These are phyloP conservation scores for Nidularia pulvinata DNA, from an alignment of 768 basidiomycete genomes.

Conservation along the genomic window DNA sequence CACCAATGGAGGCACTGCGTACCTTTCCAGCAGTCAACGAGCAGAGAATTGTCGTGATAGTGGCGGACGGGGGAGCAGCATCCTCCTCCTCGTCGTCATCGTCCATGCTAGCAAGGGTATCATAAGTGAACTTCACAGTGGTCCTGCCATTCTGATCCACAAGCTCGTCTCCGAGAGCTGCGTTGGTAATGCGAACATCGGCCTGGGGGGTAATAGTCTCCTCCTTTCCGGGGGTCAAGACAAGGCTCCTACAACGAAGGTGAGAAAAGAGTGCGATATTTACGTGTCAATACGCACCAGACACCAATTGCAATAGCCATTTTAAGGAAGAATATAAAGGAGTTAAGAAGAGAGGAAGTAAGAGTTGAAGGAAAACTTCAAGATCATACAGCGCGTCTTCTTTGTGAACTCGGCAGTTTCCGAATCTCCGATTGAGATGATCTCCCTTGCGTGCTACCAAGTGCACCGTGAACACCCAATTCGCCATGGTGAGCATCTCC, in stretches of 20 bases:
- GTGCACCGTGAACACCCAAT: slow-evolving; percentile 2
- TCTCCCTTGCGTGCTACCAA: not conserved
- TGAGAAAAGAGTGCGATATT: slow-evolving; percentile 1
- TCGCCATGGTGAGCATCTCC: slow-evolving; percentile 54
- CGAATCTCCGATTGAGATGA: slow-evolving; percentile 45
- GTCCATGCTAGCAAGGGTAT: slow-evolving; percentile 33
- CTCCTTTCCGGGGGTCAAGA: slow-evolving; percentile 56
- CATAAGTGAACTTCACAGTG: slow-evolving; percentile 67
- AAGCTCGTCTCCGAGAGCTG: slow-evolving; percentile 75
- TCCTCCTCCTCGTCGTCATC: slow-evolving; percentile 48
- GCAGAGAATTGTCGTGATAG: slow-evolving; percentile 62
- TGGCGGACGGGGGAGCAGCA: slow-evolving; percentile 20
- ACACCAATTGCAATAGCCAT: slow-evolving; percentile 67
- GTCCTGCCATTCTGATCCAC: slow-evolving; percentile 59
- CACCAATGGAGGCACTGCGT: slow-evolving; percentile 11
- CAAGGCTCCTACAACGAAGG: slow-evolving; percentile 51
- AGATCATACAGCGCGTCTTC: not conserved
- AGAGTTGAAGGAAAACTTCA: not conserved
- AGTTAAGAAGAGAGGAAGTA: slow-evolving; percentile 10
- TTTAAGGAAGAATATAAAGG: slow-evolving; percentile 10
- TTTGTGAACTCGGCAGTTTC: slow-evolving; percentile 11
- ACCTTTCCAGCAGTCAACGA: slow-evolving; percentile 86
- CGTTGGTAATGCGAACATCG: slow-evolving; percentile 82
- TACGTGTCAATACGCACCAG: slow-evolving; percentile 51
- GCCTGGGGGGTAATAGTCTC: slow-evolving; percentile 57